These are phyloP conservation scores for Juglanconis oblonga DNA, from an alignment of 2,329 filamentous ascomycete species.

Conservation along the genomic window DNA sequence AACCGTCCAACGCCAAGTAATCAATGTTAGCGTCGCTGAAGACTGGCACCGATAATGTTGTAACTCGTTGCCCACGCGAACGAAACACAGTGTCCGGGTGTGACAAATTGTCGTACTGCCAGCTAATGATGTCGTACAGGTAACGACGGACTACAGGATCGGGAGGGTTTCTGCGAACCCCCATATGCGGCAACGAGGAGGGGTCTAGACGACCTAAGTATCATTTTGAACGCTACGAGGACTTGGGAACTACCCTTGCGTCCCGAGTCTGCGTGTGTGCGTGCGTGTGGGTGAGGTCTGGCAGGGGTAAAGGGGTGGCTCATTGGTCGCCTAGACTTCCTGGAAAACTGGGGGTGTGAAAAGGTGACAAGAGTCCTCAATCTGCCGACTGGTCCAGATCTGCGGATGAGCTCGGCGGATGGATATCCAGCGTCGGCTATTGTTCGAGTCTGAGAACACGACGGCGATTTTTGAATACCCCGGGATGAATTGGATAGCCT, in stretches of 20 bases:
- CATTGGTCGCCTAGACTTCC: slow-evolving; percentile 11
- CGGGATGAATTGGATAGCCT: background rate
- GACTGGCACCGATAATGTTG: slow-evolving; percentile 23
- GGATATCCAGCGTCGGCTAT: background rate
- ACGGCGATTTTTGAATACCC: background rate
- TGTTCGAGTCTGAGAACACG: background rate
- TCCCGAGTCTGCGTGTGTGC: slow-evolving; percentile 4
- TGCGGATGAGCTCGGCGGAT: background rate
- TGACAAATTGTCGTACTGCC: slow-evolving; percentile 41
- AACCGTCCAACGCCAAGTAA: slow-evolving; percentile 21
- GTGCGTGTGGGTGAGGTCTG: background rate
- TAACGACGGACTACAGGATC: slow-evolving; percentile 36
- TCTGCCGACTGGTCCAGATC: background rate
- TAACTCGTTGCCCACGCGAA: slow-evolving; percentile 23
- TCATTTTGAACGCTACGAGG: slow-evolving; percentile 11
- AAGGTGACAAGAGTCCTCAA: background rate
- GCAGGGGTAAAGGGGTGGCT: slow-evolving; percentile 1
- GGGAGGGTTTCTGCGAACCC: slow-evolving; percentile 33
- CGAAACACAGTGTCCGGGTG: slow-evolving; percentile 20
- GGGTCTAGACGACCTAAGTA: slow-evolving; percentile 15
- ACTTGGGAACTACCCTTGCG: slow-evolving; percentile 18
- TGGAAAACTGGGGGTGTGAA: background rate
- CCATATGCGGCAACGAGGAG: slow-evolving; percentile 23
- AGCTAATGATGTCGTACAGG: slow-evolving; percentile 42
- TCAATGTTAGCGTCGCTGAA: slow-evolving; percentile 18